A percentile compares a stretch with the other conserved stretches of the same genome.
Evolutionary conservation across 1,284 basidiomycete genomes (phyloP).

Genomic region (Termitomyces sp.): DNA sequence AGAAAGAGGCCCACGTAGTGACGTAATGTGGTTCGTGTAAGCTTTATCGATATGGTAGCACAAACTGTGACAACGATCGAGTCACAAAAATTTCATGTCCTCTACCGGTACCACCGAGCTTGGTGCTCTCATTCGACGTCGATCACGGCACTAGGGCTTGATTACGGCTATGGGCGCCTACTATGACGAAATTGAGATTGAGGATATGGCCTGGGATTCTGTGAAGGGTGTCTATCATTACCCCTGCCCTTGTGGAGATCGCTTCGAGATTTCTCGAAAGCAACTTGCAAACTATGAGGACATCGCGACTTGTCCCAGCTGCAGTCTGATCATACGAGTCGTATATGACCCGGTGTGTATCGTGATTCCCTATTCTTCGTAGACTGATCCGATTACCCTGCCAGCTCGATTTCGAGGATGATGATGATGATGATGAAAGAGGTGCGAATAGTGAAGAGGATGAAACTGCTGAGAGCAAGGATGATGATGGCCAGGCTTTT

Average conservation of each 20-base stretch:
- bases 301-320: conserved; percentile 96
- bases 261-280: conserved; percentile 90
- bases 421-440: conserved; percentile 43
- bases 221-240: conserved; percentile 86
- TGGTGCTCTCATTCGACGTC: neutral
- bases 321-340: conserved; percentile 89
- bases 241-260: conserved; percentile 97
- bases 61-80: conserved; percentile 9
- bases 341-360: conserved; percentile 89
- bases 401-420: conserved; percentile 72
- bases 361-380: neutral
- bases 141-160: conserved; percentile 3
- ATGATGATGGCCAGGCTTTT: conserved; percentile 45
- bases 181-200: conserved; percentile 93
- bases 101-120: neutral
- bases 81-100: conserved; percentile 19
- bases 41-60: neutral
- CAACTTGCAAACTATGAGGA: conserved; percentile 93
- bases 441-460: conserved; percentile 37
- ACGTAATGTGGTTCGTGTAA: conserved; percentile 5
- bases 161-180: conserved; percentile 62
- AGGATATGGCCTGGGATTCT: conserved; percentile 92
- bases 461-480: conserved; percentile 35
- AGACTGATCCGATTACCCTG: neutral
- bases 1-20: neutral